phyloP scores from a whole-genome alignment of 257 asterid genomes.

The Solanum dulcamara region DNA sequence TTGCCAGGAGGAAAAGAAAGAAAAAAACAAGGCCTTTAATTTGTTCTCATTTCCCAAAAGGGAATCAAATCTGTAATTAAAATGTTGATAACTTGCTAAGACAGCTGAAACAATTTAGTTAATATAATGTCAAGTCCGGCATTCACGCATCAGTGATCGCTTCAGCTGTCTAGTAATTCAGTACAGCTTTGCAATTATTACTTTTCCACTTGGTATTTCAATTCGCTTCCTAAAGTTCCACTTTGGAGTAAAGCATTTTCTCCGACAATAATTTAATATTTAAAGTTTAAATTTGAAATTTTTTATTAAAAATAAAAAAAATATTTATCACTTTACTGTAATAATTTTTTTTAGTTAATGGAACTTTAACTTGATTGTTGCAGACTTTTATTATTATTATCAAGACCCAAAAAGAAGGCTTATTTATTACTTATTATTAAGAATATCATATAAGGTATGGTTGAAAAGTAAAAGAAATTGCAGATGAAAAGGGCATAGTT shows the following conservation, averaged over 20 bases:
- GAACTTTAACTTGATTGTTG: not conserved
- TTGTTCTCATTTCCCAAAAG: not conserved
- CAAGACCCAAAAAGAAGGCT: not conserved
- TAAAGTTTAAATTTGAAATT: not conserved
- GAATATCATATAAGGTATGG: not conserved
- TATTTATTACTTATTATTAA: not conserved
- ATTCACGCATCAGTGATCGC: not conserved
- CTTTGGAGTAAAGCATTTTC: accelerated
- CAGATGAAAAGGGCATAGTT: not conserved
- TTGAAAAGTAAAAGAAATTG: not conserved
- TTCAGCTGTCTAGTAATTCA: not conserved
- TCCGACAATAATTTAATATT: not conserved
- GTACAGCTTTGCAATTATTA: not conserved
- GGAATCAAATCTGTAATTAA: not conserved
- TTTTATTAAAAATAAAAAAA: not conserved
- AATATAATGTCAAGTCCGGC: not conserved
- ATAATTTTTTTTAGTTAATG: not conserved
- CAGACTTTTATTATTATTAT: not conserved
- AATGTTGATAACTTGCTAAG: not conserved
- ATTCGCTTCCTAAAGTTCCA: not conserved
- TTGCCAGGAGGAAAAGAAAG: not conserved
- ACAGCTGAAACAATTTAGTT: not conserved
- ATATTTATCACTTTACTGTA: not conserved
- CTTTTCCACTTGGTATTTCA: no score
- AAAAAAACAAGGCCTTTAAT: not conserved